Percentiles rank a stretch among this genome's conserved stretches.
phyloP scores from a whole-genome alignment of 306 rosid genomes.

The Quercus variabilis region DNA sequence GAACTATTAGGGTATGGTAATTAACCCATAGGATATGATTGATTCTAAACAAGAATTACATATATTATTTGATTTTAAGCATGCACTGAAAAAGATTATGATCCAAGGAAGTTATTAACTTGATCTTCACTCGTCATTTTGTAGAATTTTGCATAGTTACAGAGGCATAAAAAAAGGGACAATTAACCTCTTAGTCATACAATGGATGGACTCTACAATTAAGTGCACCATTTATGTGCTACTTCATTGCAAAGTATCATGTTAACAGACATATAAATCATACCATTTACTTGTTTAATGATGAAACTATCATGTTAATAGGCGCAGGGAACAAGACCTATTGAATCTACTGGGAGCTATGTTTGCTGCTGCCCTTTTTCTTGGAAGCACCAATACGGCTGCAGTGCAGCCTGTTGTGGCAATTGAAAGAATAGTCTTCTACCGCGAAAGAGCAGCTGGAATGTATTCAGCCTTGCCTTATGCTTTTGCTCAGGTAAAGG shows the following conservation, averaged over 20 bases:
- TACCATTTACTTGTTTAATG: too few species aligned
- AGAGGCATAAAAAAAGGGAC: background rate
- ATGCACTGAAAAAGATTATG: too few species aligned
- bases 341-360: conserved; percentile 42
- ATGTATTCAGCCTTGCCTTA: conserved; percentile 55
- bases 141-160: background rate
- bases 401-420: conserved; percentile 45
- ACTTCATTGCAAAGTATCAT: background rate
- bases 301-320: conserved; percentile 2
- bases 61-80: too few species aligned
- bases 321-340: conserved; percentile 44
- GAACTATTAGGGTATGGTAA: background rate
- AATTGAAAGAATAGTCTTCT: conserved; percentile 48
- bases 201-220: too few species aligned
- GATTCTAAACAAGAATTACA: too few species aligned
- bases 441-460: conserved; percentile 58
- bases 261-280: background rate
- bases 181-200: too few species aligned
- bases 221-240: background rate
- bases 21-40: too few species aligned
- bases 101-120: too few species aligned
- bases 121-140: too few species aligned
- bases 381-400: conserved; percentile 39
- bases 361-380: conserved; percentile 38
- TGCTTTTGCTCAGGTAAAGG: conserved; percentile 54